Evolutionary conservation across 805 yeast species (phyloP), one percentile per base, ranked within the genome.

Genomic region (Kodamaea neixiangensis): DNA sequence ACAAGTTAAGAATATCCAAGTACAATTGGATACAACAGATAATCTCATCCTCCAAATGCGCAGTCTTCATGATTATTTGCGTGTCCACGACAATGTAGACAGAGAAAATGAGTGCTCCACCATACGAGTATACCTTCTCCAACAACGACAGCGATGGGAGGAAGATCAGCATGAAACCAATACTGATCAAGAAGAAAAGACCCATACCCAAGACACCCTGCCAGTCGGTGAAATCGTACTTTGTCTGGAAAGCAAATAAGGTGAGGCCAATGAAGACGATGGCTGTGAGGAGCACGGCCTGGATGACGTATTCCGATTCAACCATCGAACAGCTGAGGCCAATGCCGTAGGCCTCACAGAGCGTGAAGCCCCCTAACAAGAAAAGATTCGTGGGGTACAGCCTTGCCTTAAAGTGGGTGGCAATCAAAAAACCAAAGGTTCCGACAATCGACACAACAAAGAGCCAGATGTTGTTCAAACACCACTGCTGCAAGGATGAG

Each of bases 1-100:
- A 91, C 69, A 90, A 76, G 69, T 90, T 90, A 68, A 91, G 75
- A 44, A 89, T 80, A 65, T 90, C 97, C 74, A 90, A 77, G 66
- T 91, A 90, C 54, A 91, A 76, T 58, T 81, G 72, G 63, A 91
- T 82, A 13, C 93, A 82, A 47, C 96, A 93, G 37, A 82, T 78
- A n/a, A 90, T 79, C 61, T 89, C 96, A 58, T 91, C 96, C 58
- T 90, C 97, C 40, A 90, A 84, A 60, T 85, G 86, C 58, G 76
- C 82, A 50, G 81, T 83, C 62, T 86, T 83, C 82, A 90, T 78
- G 50, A 90, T 81, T 58, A 82, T 65, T 67, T 90, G 96, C 17
- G 96, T 90, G 66, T 90, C 97, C 43, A 89, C 81, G 46, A 90
- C 68, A 52, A 91, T 78, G 63, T 86, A 89, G 3, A 83, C 80